Evolutionary conservation across 495 filamentous ascomycete genomes (phyloP).

Genomic region (Neurospora sp.): DNA sequence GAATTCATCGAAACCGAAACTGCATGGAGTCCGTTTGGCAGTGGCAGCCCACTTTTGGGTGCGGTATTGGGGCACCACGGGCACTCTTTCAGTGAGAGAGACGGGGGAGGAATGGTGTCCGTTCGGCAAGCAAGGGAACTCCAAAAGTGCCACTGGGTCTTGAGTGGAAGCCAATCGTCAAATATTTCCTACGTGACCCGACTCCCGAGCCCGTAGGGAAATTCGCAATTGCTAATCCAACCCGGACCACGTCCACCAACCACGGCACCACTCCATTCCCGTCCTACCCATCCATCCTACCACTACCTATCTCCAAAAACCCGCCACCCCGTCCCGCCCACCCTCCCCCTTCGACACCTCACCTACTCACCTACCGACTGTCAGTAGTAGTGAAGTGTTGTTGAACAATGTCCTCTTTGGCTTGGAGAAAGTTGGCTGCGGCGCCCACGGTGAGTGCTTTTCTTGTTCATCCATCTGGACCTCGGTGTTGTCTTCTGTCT

Average conservation of each 20-base stretch:
- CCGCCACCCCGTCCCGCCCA: slow-evolving; percentile 8
- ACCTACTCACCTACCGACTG: not conserved
- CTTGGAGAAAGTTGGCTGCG: slow-evolving; percentile 36
- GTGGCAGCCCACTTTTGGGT: not conserved
- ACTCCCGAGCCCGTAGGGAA: not conserved
- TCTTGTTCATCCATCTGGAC: not conserved
- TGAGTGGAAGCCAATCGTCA: slow-evolving; percentile 2
- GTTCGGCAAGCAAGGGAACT: not conserved
- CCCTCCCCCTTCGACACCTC: slow-evolving; percentile 12
- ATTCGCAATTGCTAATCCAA: not conserved
- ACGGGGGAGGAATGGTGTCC: not conserved
- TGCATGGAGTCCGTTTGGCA: not conserved
- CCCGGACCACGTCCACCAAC: not conserved
- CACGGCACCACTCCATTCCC: not conserved
- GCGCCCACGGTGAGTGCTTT: slow-evolving; percentile 33
- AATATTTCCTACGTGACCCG: slow-evolving; percentile 12
- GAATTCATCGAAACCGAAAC: slow-evolving; percentile 6
- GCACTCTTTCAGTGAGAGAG: not conserved
- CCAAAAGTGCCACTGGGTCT: not conserved
- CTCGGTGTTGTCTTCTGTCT: not conserved
- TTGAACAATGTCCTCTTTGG: slow-evolving; percentile 42
- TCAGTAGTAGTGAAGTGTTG: slow-evolving; percentile 3
- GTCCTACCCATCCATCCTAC: not conserved
- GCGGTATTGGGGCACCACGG: not conserved
- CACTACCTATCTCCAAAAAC: slow-evolving; percentile 9